phyloP scores from a whole-genome alignment of 1,284 basidiomycete genomes.

The Neonothopanus nambi region DNA sequence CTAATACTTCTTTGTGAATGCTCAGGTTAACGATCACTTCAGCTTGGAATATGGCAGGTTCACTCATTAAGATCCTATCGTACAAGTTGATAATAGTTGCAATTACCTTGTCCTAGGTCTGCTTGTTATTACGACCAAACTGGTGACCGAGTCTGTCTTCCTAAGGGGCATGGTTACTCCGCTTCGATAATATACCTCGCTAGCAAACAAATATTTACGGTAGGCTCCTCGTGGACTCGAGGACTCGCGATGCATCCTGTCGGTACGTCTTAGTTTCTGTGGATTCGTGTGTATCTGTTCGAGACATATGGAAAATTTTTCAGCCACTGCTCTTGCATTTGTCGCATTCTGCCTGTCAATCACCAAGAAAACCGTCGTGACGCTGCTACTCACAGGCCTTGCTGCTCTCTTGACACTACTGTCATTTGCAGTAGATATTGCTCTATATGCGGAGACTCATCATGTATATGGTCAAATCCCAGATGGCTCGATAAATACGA shows the following conservation, averaged over 20 bases:
- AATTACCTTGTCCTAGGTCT: background rate
- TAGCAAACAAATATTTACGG: background rate
- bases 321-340: slow-evolving; percentile 3
- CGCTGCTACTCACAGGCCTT: background rate
- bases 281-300: background rate
- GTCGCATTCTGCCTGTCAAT: slow-evolving; percentile 7
- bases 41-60: slow-evolving; percentile 6
- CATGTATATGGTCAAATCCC: background rate
- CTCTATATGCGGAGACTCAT: slow-evolving; percentile 4
- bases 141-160: background rate
- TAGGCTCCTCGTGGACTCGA: slow-evolving; percentile 2
- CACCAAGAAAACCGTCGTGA: background rate
- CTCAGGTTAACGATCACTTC: too few species aligned
- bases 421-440: slow-evolving; percentile 5
- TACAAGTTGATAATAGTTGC: background rate
- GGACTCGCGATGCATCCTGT: slow-evolving; percentile 9
- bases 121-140: background rate
- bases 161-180: slow-evolving; percentile 4
- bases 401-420: slow-evolving; percentile 6
- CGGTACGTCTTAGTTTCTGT: background rate
- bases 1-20: background rate
- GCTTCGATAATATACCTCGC: background rate
- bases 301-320: background rate
- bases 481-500: background rate
- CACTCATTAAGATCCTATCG: background rate